Evolutionary conservation across 208 protist species (phyloP), one percentile per base, ranked within the genome.

Genomic region (Crithidia thermophila): DNA sequence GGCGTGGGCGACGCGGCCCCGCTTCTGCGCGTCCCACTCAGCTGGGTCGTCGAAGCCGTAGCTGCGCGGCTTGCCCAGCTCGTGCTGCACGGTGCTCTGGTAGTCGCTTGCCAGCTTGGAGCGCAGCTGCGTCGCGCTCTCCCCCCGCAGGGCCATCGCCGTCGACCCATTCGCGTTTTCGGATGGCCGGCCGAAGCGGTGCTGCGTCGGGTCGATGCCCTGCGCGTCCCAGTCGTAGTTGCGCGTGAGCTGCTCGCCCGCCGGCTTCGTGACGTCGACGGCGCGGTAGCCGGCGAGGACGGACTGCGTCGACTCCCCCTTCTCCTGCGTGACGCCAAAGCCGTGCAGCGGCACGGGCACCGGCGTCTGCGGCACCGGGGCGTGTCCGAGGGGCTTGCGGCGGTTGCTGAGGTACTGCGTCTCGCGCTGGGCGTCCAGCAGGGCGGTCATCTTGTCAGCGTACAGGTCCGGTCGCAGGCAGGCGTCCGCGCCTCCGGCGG

Each of bases 351-450:
- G 82, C 34, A 76, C 69, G 8, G 53, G 58, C 13, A 90, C 63
- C 0, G 78, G 67, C 61, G 79, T 51, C 23, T 59, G 31, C 10
- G 82, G 72, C 18, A 55, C 56, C 2, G 83, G 85, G 2, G 65
- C 73, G 56, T 67, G 86, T 10, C 90, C 90, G 42, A 96, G 85
- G 0, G 90, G 90, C 8, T 67, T 62, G 27, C 66, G 76, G 9
- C 67, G 58, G 67, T 77, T 43, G 43, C 75, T 85, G 39, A 67
- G 42, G 74, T 88, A 94, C 56, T 59, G 67, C 53, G 69, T 73
- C 80, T 94, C 87, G 21, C 78, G 77, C 70, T 90, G 79, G 40
- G 89, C 87, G 37, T 84, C 86, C n/a, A 91, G 71, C 46, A 92
- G 67, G 16, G 72, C 67, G 3, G 72, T 82, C 81, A 91, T 85